phyloP scores from a whole-genome alignment of 768 basidiomycete species.

The Cystobasidium tubakii region DNA sequence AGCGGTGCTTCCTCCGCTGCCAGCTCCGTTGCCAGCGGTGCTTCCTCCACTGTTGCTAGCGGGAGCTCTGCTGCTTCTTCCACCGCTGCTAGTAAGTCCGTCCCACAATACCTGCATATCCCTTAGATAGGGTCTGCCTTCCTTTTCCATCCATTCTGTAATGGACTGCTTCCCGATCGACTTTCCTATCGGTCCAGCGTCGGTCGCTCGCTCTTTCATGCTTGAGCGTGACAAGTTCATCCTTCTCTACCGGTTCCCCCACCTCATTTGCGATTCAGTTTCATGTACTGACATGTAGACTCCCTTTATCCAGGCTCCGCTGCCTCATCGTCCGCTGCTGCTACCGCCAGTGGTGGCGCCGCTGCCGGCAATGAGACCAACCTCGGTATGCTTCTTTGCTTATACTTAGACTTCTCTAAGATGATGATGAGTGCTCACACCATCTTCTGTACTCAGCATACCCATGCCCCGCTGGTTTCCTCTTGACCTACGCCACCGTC shows the following conservation, averaged over 20 bases:
- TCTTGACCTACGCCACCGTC: conserved; percentile 23
- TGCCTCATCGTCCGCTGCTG: conserved; percentile 6
- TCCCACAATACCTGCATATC: neutral
- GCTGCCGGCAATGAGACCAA: conserved; percentile 11
- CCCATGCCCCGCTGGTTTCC: conserved; percentile 33
- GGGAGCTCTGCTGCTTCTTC: neutral
- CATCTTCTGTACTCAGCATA: neutral
- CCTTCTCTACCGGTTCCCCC: no score
- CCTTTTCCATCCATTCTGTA: neutral
- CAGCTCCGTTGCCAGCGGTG: neutral
- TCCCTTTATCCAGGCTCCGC: neutral
- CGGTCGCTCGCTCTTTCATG: neutral
- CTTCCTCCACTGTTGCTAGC: neutral
- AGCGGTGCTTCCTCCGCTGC: neutral
- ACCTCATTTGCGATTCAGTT: no score
- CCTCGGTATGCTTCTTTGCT: neutral
- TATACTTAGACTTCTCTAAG: no score
- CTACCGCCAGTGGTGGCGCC: neutral
- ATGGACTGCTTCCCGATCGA: neutral
- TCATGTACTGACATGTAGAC: neutral
- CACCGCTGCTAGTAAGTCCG: neutral
- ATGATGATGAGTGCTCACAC: no score
- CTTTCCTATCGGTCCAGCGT: neutral
- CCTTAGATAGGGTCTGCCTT: neutral
- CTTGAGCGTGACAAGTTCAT: no score